Evolutionary conservation across 208 protist species (phyloP).

Genomic region (Polymyxa betae): DNA sequence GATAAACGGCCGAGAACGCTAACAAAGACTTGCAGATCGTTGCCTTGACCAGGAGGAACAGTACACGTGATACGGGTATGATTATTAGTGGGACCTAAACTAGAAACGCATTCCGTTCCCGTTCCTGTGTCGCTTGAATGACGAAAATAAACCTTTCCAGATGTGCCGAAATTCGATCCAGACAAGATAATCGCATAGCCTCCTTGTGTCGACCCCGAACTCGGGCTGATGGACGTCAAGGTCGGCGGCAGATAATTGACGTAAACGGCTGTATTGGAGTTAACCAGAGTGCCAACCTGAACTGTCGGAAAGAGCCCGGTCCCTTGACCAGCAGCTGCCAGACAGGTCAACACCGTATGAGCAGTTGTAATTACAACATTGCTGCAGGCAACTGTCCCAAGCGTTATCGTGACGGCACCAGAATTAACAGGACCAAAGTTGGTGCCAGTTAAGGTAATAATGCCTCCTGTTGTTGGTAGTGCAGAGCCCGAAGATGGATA

Average conservation of each 20-base stretch:
- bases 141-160: neutral
- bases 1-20: neutral
- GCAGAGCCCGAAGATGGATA: neutral
- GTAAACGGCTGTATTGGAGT: neutral
- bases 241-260: neutral
- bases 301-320: neutral
- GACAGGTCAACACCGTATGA: neutral
- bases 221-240: neutral
- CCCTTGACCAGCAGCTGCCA: neutral
- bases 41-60: neutral
- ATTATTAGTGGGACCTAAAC: neutral
- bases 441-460: neutral
- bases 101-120: neutral
- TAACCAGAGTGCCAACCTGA: neutral
- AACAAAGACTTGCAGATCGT: neutral
- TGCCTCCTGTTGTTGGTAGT: neutral
- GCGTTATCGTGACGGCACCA: neutral
- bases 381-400: neutral
- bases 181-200: neutral
- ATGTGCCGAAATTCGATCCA: conserved; percentile 42
- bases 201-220: neutral
- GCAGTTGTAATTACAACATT: neutral
- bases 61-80: conserved; percentile 3
- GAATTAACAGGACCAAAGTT: conserved; percentile 13
- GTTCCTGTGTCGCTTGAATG: neutral